These are phyloP conservation scores for Heliamphora pulchella DNA, from an alignment of 179 eudicot species.

Conservation along the genomic window DNA sequence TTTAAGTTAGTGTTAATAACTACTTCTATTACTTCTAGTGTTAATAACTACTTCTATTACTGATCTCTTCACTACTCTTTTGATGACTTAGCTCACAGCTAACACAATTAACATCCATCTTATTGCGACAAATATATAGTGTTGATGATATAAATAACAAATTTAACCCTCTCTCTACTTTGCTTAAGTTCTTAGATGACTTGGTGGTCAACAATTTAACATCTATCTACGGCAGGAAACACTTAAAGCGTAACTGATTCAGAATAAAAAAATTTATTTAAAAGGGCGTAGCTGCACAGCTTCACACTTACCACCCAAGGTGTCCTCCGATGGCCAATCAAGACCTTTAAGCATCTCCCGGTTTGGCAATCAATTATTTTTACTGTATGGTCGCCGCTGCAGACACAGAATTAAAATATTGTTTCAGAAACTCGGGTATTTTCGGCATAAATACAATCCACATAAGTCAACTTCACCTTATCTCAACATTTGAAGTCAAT, in stretches of 20 bases:
- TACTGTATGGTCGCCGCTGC: conserved; percentile 88
- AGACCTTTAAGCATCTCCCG: conserved; percentile 65
- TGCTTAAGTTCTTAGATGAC: too few species aligned
- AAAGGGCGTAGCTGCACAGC: not conserved
- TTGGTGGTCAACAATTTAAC: too few species aligned
- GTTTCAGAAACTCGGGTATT: not conserved
- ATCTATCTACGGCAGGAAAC: too few species aligned
- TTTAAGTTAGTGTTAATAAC: too few species aligned
- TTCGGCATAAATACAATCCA: not conserved
- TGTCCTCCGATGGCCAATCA: conserved; percentile 77
- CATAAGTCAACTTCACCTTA: not conserved
- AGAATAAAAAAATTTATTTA: not conserved
- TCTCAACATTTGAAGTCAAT: not conserved
- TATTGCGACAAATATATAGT: too few species aligned
- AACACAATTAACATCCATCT: too few species aligned
- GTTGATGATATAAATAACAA: too few species aligned
- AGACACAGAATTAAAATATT: conserved; percentile 12
- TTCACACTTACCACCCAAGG: conserved; percentile 57
- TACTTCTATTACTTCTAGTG: too few species aligned
- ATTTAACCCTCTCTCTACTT: too few species aligned
- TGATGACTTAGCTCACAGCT: too few species aligned
- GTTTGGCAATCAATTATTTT: conserved; percentile 64
- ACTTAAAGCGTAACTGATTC: not conserved
- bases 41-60: too few species aligned
- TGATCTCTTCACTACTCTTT: too few species aligned